Evolutionary conservation across 208 protist species (phyloP).

Genomic region (Borovskyia barvae): DNA sequence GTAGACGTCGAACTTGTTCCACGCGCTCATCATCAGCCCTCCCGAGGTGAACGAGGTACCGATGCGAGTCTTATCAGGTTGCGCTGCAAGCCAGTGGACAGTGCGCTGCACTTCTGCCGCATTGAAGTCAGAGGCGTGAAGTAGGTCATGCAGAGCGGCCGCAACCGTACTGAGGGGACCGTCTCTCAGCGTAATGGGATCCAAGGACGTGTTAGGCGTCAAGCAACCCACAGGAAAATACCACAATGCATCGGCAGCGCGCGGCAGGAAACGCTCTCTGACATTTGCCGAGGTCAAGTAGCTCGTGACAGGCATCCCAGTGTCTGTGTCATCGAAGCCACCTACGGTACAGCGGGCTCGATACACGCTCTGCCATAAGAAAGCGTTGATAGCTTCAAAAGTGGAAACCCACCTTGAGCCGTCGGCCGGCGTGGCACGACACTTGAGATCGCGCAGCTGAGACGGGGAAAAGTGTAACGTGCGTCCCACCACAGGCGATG

Average conservation of each 20-base stretch:
- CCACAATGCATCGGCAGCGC: not conserved
- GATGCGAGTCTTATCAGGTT: conserved; percentile 20
- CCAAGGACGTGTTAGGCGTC: not conserved
- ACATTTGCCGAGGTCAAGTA: conserved; percentile 24
- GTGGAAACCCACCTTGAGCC: conserved; percentile 10
- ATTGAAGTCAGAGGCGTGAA: conserved; percentile 3
- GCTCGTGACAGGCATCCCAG: conserved; percentile 3
- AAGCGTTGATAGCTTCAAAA: conserved; percentile 22
- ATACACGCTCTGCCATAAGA: conserved; percentile 26
- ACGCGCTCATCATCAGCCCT: conserved; percentile 30
- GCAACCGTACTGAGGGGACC: conserved; percentile 11
- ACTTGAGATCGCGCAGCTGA: conserved; percentile 17
- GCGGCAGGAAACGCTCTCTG: conserved; percentile 4
- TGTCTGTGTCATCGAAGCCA: not conserved
- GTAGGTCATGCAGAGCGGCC: conserved; percentile 6
- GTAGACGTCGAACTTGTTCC: conserved; percentile 31
- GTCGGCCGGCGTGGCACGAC: not conserved
- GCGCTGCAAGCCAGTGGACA: conserved; percentile 11
- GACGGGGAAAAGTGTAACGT: conserved; percentile 25
- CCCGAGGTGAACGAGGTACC: conserved; percentile 3
- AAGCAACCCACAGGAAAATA: conserved; percentile 25
- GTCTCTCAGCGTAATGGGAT: not conserved
- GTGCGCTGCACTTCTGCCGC: conserved; percentile 2
- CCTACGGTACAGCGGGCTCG: not conserved
- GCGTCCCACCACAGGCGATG: conserved; percentile 3